These are phyloP conservation scores for Paragyromitra xinjiangensis DNA, from an alignment of 495 filamentous ascomycete species.

Conservation along the genomic window DNA sequence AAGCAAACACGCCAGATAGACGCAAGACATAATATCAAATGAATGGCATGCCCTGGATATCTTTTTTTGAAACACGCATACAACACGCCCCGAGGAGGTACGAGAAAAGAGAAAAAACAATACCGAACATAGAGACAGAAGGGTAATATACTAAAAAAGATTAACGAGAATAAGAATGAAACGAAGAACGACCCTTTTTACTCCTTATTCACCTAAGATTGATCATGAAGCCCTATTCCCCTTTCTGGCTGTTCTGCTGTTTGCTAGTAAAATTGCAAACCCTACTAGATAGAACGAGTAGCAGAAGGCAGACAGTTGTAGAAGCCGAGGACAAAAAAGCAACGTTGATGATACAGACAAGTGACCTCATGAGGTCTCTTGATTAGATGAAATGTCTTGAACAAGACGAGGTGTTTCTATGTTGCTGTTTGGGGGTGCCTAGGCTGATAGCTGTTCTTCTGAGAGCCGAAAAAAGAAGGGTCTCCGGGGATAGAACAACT, in stretches of 20 bases:
- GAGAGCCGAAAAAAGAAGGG: constrained; percentile 24
- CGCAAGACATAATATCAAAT: constrained; percentile 18
- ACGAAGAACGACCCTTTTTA: constrained; percentile 50
- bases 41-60: constrained; percentile 35
- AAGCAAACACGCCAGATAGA: constrained; percentile 27
- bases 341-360: constrained; percentile 38
- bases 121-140: constrained; percentile 50
- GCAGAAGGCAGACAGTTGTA: constrained; percentile 40
- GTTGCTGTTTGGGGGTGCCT: constrained; percentile 11
- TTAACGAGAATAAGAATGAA: constrained; percentile 51
- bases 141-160: constrained; percentile 53
- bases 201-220: constrained; percentile 52
- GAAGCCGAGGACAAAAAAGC: constrained; percentile 37
- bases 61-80: constrained; percentile 35
- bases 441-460: constrained; percentile 30
- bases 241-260: constrained; percentile 34
- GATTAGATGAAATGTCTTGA: constrained; percentile 38
- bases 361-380: constrained; percentile 16
- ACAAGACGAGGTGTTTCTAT: constrained; percentile 24
- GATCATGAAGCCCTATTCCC: constrained; percentile 32
- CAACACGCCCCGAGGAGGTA: constrained; percentile 33
- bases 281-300: constrained; percentile 33
- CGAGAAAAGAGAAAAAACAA: constrained; percentile 40
- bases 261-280: constrained; percentile 31
- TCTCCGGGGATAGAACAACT: constrained; percentile 39